Base-by-base conservation (phyloP, 140 eudicot species). In the Artemisia princeps region DNA sequence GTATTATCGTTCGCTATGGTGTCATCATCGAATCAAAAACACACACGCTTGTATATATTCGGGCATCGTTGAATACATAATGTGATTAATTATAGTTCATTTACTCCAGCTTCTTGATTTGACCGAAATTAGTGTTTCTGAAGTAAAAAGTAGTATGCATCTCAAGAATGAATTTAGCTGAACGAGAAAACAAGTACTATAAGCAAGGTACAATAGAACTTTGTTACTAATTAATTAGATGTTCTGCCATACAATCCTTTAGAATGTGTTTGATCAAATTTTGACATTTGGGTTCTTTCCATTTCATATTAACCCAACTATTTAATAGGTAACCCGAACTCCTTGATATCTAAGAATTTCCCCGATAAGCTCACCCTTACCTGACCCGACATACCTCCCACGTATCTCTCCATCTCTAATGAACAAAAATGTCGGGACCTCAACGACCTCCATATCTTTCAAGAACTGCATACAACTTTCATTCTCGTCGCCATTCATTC, bases 261-360 rank as follows among this genome's bases (percentile, higher is more conserved):
- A 15, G 42, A 62, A 53, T 53, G 58, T 53, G 8, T 14, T 37
- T 16, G 11, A 37, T 24, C 23, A 37, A 37, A 61, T 16, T 7
- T 62, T 40, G 28, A 62, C 53, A 0, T 17, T 59, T 6, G 67
- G 16, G 8, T 3, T 17, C 1, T 63, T 63, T 63, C 46, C 12
- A 15, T 16, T 63, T 63, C 5, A 42, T 4, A 42, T 62, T 30
- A 46, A 59, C n/a, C 1, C 2, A 44, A 62, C 53, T 52, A 48
- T 4, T 65, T 62, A 83, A 74, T 87, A 91, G 0, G 97, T 91
- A 28, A 91, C 97, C 28, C 95, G 88, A 65, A 92, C 98, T n/a
- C 98, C 98, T 74, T 88, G 98, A 84, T 92, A 92, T 71, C 95
- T 81, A 67, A 92, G 90, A 67, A 92, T 92, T 73, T 92, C 98